Evolutionary conservation across 1,284 basidiomycete species (phyloP), one percentile per base, ranked within the genome.

Genomic region (Ceratobasidium sp.): DNA sequence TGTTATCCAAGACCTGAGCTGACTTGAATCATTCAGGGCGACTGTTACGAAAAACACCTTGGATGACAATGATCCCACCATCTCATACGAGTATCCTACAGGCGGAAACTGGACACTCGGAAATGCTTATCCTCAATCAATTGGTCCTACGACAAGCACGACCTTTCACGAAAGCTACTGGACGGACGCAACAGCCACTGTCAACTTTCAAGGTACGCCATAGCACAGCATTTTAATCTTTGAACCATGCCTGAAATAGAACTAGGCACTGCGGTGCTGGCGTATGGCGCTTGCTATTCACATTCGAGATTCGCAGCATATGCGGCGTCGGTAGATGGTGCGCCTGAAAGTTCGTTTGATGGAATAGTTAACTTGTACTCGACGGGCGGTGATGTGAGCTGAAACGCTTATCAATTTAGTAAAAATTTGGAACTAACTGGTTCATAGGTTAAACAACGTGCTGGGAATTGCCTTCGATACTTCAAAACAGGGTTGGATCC

Each of bases 331-430:
- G 57, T 71, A 12, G 57, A 71, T 21, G 45, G 34, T 28, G 41
- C 45, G 57, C 46, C 39, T 23, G 69, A 59, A 30, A 60, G 16
- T 26, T 50, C 32, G 43, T 52, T 59, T 14, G 55, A 71, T 52
- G 69, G 69, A 30, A 60, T 57, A 9, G 45, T 71, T 10, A 71
- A 71, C 39, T 41, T 71, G 23, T 71, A 60, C n/a, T 71, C 69
- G 30, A 18, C 43, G 18, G 32, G 23, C 21, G 69, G 57, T 36
- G 32, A 26, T 18, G 69, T 71, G 34, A 50, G 69, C 46, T 48
- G 39, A 28, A 48, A 18, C 23, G 14, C 14, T 8, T 18, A 32
- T 16, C 10, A 14, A 3, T 28, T 39, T 4, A n/a, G 1, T 21
- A 3, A 2, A 5, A 18, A 36, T 39, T 2, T 39, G 26, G 28